A percentile compares a stretch with the other conserved stretches of the same genome.
These are phyloP conservation scores for Beta vulgaris DNA, from an alignment of 148 eudicot genomes.

Conservation along the genomic window DNA sequence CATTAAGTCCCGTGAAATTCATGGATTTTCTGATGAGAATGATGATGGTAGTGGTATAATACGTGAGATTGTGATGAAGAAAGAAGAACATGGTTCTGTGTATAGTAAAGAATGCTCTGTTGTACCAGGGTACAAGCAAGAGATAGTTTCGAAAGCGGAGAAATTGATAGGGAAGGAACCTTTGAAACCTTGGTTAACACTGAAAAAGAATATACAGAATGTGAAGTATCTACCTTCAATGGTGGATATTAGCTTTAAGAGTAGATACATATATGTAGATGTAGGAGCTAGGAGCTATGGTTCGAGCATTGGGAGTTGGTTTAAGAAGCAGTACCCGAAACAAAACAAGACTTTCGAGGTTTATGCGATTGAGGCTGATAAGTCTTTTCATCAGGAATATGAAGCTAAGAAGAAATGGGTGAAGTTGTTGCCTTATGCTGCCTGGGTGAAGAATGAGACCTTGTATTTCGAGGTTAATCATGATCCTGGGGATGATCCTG, in stretches of 20 bases:
- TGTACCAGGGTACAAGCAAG: conserved; percentile 66
- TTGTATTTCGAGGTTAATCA: conserved; percentile 85
- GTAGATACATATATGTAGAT: conserved; percentile 75
- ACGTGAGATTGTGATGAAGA: conserved; percentile 76
- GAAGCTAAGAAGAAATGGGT: conserved; percentile 69
- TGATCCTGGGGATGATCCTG: conserved; percentile 56
- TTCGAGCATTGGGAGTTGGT: conserved; percentile 97
- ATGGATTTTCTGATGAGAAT: conserved; percentile 31
- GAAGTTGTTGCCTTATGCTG: conserved; percentile 79
- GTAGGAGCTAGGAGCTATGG: conserved; percentile 95
- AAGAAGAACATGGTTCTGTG: conserved; percentile 19
- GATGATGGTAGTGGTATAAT: conserved; percentile 20
- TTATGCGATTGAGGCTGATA: conserved; percentile 90
- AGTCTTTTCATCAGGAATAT: conserved; percentile 67
- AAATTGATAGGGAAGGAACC: conserved; percentile 71
- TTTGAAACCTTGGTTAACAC: conserved; percentile 81
- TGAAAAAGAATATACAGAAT: conserved; percentile 72
- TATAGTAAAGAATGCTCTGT: conserved; percentile 47
- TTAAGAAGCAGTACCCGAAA: conserved; percentile 87
- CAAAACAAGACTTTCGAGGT: conserved; percentile 85
- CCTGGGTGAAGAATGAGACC: conserved; percentile 87
- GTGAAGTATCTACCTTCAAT: conserved; percentile 67
- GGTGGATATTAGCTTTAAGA: conserved; percentile 82
- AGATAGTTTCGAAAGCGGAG: conserved; percentile 63
- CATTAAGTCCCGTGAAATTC: conserved; percentile 49